A percentile compares a stretch with the other conserved stretches of the same genome.
phyloP scores from a whole-genome alignment of 768 basidiomycete species.

The Tulasnella sp. region DNA sequence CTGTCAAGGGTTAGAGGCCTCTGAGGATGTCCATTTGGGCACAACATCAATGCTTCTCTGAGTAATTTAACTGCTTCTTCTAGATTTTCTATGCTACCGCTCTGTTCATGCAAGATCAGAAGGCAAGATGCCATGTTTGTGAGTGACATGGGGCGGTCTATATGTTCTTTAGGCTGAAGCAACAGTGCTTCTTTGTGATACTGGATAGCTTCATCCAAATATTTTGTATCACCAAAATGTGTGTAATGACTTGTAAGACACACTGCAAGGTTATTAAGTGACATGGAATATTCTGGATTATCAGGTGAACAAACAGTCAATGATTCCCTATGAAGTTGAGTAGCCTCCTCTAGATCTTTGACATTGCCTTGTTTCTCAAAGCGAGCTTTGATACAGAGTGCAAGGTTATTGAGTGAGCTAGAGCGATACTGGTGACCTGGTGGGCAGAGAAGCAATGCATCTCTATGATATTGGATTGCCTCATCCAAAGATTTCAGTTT shows the following conservation, averaged over 20 bases:
- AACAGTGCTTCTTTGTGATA: background rate
- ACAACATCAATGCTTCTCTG: background rate
- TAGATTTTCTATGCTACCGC: background rate
- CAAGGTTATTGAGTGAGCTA: slow-evolving; percentile 1
- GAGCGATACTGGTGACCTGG: background rate
- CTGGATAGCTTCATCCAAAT: background rate
- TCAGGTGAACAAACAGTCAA: background rate
- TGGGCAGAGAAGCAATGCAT: background rate
- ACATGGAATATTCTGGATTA: background rate
- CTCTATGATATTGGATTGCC: slow-evolving; percentile 8
- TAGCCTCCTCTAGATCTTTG: background rate
- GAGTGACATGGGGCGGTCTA: background rate
- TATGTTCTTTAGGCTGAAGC: background rate
- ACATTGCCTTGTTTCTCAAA: background rate
- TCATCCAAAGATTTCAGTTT: slow-evolving; percentile 9
- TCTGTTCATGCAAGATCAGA: background rate
- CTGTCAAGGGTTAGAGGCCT: background rate
- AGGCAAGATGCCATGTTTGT: background rate
- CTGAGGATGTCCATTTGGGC: background rate
- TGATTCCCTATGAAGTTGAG: background rate
- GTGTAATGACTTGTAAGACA: background rate
- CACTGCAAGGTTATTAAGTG: background rate
- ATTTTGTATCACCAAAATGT: background rate
- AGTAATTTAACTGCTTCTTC: background rate
- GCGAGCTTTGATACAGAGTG: background rate